Evolutionary conservation across 2,329 filamentous ascomycete species (phyloP), one percentile per base, ranked within the genome.

Genomic region (Xylaria sp.): DNA sequence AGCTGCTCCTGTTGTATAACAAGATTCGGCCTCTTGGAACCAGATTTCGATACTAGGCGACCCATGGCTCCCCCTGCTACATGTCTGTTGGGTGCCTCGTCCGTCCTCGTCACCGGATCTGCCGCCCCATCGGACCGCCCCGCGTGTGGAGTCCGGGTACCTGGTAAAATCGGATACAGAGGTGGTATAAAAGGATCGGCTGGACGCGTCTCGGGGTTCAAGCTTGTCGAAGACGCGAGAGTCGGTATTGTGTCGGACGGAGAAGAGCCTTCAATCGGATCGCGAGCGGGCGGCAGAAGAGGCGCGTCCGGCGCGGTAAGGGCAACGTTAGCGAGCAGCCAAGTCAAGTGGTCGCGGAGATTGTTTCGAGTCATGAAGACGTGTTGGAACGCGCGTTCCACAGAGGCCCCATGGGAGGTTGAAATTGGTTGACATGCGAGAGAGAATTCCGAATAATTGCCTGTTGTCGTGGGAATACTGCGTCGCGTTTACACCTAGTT

Each of bases 281-380:
- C 66, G 54, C 63, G 59, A 47, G 61, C 65, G 20, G 66, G 59
- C 38, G 74, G 72, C 38, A 76, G 72, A 57, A 70, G 69, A 52
- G 72, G 69, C 60, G 71, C 72, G 56, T 66, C 69, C 52, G 72
- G 72, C 54, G 45, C 75, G 74, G 66, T 71, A 72, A 61, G 70
- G 70, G 63, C 66, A 63, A 74, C 69, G 69, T 81, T 79, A 63
- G 74, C 74, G 64, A 83, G 67, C 65, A 85, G 74, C 82, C 82
- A 85, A 63, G 78, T 74, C 63, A 85, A 72, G 68, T 85, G 80
- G 66, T 81, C 77, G 63, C 72, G 69, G 56, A 85, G 76, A 66
- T 85, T 85, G 72, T 85, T 84, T 68, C 79, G 80, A 74, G 82
- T 85, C 82, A 85, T 85, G 74, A 79, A 80, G 75, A 67, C 76